A percentile compares a stretch with the other conserved stretches of the same genome.
Conservation (phyloP, 2,329 filamentous ascomycete genomes). For the Fusarium sp. region DNA sequence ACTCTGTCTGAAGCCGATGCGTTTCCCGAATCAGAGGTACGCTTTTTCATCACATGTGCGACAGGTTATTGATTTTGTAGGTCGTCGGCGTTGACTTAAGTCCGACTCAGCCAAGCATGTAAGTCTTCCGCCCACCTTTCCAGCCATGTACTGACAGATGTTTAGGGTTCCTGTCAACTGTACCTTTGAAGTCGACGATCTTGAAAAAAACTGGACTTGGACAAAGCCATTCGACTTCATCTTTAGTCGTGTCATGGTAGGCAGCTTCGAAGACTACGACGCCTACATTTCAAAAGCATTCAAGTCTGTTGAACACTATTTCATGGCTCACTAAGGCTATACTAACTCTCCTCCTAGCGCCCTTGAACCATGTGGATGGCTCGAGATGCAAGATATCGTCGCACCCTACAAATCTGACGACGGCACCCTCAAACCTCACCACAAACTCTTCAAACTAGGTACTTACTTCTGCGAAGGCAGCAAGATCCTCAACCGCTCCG, state of each 20-base stretch:
- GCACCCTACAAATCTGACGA: background rate
- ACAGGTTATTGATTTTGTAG: background rate
- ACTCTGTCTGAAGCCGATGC: background rate
- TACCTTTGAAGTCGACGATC: conserved; percentile 8
- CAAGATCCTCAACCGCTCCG: background rate
- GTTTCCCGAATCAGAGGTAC: background rate
- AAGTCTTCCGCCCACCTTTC: too few species aligned
- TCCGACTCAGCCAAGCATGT: conserved; percentile 14
- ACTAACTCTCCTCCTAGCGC: background rate
- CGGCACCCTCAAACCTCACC: background rate
- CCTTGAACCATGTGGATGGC: background rate
- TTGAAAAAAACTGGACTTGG: conserved; percentile 24
- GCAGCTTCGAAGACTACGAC: background rate
- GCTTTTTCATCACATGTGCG: too few species aligned
- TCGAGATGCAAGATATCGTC: background rate
- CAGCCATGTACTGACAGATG: too few species aligned
- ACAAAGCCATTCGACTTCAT: background rate
- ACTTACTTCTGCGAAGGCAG: background rate
- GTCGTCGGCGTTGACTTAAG: conserved; percentile 21
- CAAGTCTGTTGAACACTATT: background rate
- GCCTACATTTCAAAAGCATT: background rate
- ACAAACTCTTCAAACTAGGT: background rate
- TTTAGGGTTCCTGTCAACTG: conserved; percentile 4
- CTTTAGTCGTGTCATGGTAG: background rate
- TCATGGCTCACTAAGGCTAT: too few species aligned